Evolutionary conservation across 257 asterid genomes (phyloP), one percentile per base, ranked within the genome.

Genomic region (Ehretia macrophylla): DNA sequence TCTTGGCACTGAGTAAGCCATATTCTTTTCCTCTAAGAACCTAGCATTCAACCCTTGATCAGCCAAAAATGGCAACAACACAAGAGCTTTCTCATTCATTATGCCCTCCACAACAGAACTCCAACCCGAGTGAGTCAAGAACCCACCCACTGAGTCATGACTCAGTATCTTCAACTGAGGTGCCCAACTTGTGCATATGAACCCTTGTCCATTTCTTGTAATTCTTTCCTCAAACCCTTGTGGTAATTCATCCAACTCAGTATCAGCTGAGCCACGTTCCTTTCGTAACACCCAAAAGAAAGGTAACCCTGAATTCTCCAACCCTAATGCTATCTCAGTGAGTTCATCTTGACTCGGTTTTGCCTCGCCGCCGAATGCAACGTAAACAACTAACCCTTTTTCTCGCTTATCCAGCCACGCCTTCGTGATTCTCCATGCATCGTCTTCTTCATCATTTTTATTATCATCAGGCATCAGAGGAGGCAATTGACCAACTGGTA

Each of bases 91-190:
- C 14, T 70, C 74, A 45, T n/a, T n/a, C 48, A 55, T 14, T 47
- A 54, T 38, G 71, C 19, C 79, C 53, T 76, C 78, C 46, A 72
- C 63, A 5, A 76, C 82, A 0, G 81, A 68, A 59, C 70, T 68
- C 81, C 77, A 72, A 1, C 81, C 81, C 8, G 72, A 71, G 62
- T 71, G 81, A 14, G 59, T 58, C 71, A 75, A 63, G 68, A 70
- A 55, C 14, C 74, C 77, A 11, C 81, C 77, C 1, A 75, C 59
- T 6, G 74, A 71, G 13, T 58, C 77, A 55, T 75, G 77, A 35
- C 74, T 59, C 38, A 71, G 46, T 56, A 76, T 59, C 35, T 65
- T 68, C 39, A 68, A 5, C 32, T 76, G 82, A 10, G 82, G 82
- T 0, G 66, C 77, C 81, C 81, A 76, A 52, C 72, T 58, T 0